Percentiles rank a stretch among this genome's conserved stretches.
Evolutionary conservation across 805 yeast genomes (phyloP).

Genomic region (Candida bentonensis): DNA sequence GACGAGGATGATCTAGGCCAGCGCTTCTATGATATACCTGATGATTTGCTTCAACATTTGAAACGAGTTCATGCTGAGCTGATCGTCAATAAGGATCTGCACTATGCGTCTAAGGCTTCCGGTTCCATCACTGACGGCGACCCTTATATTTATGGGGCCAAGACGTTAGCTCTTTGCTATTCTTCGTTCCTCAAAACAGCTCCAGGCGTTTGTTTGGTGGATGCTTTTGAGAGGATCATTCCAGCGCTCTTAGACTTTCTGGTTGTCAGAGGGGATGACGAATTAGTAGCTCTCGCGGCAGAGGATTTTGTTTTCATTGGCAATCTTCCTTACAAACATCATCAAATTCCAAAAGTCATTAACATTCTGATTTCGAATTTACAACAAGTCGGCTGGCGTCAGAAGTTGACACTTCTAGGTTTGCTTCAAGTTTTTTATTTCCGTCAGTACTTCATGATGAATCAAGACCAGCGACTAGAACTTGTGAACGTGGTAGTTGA

Average conservation of each 20-base stretch:
- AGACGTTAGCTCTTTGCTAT: neutral
- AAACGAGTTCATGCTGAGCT: neutral
- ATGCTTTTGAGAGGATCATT: neutral
- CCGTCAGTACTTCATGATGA: conserved; percentile 46
- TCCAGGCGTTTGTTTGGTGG: neutral
- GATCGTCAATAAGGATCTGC: neutral
- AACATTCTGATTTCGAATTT: neutral
- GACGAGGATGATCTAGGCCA: neutral
- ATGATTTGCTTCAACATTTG: neutral
- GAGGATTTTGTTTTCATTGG: neutral
- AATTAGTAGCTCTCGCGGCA: neutral
- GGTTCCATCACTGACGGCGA: neutral
- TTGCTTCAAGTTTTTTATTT: conserved; percentile 61
- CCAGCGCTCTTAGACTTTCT: neutral
- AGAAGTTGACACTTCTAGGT: conserved; percentile 49
- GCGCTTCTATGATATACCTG: neutral
- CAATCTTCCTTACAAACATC: neutral
- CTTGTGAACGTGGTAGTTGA: conserved; percentile 39
- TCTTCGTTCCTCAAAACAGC: conserved; percentile 1
- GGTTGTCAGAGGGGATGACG: neutral
- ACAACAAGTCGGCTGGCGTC: conserved; percentile 31
- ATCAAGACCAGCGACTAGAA: conserved; percentile 29
- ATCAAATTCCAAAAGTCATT: neutral
- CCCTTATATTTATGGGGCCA: neutral
- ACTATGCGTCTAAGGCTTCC: neutral